Conservation (phyloP, 1,139 yeast genomes). For the Blastobotrys elegans region DNA sequence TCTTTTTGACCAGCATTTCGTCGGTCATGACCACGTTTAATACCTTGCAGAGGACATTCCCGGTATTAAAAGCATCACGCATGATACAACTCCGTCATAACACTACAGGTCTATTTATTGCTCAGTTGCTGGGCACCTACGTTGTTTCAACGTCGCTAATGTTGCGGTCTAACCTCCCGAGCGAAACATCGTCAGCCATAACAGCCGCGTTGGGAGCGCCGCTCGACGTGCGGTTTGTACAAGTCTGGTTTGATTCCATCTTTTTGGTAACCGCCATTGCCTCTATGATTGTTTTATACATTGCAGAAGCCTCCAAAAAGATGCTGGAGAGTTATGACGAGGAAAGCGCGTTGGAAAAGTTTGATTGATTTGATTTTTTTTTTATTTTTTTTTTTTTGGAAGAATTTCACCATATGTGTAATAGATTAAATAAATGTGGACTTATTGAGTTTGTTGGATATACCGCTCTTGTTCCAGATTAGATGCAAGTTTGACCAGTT, state of each 20-base stretch:
- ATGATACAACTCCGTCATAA: constrained; percentile 1
- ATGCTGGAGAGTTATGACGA: constrained; percentile 26
- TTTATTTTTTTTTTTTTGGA: neutral
- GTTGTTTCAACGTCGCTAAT: constrained; percentile 75
- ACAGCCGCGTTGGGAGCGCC: constrained; percentile 46
- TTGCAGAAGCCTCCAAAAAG: constrained; percentile 21
- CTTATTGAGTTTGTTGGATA: neutral
- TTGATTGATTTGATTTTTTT: constrained; percentile 15
- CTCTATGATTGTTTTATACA: constrained; percentile 43
- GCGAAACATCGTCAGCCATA: constrained; percentile 49
- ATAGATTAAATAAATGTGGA: neutral
- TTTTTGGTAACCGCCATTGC: constrained; percentile 54
- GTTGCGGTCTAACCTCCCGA: constrained; percentile 69
- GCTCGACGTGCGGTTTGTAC: constrained; percentile 57
- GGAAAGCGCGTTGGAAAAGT: constrained; percentile 27
- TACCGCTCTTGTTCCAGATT: constrained; percentile 11
- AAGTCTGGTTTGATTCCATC: constrained; percentile 74
- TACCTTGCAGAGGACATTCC: constrained; percentile 29
- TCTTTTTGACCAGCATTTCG: constrained; percentile 59
- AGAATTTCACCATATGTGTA: neutral
- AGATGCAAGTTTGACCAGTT: constrained; percentile 13
- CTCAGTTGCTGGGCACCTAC: constrained; percentile 73
- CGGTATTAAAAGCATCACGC: constrained; percentile 19
- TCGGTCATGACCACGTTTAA: constrained; percentile 31
- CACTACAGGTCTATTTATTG: constrained; percentile 44